These are phyloP conservation scores for Euphorbia celastroides DNA, from an alignment of 441 rosid genomes.

Conservation along the genomic window DNA sequence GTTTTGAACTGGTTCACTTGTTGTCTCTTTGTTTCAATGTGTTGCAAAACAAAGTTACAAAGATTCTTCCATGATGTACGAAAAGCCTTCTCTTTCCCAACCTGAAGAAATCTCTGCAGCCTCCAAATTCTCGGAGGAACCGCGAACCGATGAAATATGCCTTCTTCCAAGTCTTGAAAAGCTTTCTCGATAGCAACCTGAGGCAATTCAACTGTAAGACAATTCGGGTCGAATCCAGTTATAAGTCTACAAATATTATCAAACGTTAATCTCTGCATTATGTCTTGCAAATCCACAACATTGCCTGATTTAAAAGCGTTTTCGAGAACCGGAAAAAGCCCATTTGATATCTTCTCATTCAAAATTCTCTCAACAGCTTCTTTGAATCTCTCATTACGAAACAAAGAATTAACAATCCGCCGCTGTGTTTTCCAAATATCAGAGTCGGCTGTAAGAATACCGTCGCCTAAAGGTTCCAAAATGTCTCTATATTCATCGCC, in stretches of 20 bases:
- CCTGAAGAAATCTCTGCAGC: neutral
- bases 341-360: conserved; percentile 10
- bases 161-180: too few relatives aligned
- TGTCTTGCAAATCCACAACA: conserved; percentile 18
- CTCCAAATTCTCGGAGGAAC: too few relatives aligned
- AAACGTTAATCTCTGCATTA: conserved; percentile 10
- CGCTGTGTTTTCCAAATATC: conserved; percentile 23
- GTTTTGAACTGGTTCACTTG: too few relatives aligned
- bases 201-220: too few relatives aligned
- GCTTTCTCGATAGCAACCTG: too few relatives aligned
- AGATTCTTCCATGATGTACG: too few relatives aligned
- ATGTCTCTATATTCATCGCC: too few relatives aligned
- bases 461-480: conserved; percentile 9
- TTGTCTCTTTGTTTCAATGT: too few relatives aligned
- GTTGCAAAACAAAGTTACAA: too few relatives aligned
- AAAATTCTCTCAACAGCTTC: neutral
- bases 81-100: too few relatives aligned
- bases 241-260: conserved; percentile 15
- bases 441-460: conserved; percentile 22
- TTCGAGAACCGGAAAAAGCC: conserved; percentile 22
- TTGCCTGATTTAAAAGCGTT: neutral
- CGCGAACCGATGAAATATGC: too few relatives aligned
- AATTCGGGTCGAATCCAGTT: conserved; percentile 15
- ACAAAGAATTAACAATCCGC: conserved; percentile 13
- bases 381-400: neutral